Percentiles rank a stretch among this genome's conserved stretches.
phyloP scores from a whole-genome alignment of 306 rosid species.

The Rosa rugosa region DNA sequence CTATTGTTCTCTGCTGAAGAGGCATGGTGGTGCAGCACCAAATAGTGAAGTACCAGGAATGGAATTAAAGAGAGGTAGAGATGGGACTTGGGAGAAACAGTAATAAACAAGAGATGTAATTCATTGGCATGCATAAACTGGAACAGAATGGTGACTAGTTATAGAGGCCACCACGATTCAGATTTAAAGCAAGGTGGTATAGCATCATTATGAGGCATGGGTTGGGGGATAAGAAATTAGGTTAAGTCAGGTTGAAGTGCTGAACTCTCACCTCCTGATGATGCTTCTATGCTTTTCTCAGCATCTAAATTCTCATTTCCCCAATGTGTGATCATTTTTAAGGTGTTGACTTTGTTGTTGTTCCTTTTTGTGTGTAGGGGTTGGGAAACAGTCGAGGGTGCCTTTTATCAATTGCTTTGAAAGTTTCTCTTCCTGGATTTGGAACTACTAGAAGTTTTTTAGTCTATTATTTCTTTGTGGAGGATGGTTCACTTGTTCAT shows the following conservation, averaged over 20 bases:
- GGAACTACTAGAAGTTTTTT: background rate
- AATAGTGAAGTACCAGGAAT: background rate
- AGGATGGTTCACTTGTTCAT: slow-evolving; percentile 1
- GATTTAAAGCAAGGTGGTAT: background rate
- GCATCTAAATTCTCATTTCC: background rate
- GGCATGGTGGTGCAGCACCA: too few relatives aligned
- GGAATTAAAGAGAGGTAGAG: background rate
- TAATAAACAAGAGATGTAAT: background rate
- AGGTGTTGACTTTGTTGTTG: background rate
- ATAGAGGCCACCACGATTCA: background rate
- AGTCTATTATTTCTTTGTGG: background rate
- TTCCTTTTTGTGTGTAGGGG: background rate
- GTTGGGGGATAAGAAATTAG: background rate
- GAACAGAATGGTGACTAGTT: background rate
- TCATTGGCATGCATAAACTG: background rate
- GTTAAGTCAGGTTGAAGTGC: background rate
- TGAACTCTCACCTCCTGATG: background rate
- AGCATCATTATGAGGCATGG: background rate
- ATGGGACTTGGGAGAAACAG: background rate
- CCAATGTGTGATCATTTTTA: background rate
- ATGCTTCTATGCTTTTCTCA: background rate
- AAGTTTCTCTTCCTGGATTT: background rate
- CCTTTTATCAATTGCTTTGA: background rate
- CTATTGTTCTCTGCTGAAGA: background rate
- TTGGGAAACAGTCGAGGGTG: background rate